Percentiles rank a stretch among this genome's conserved stretches.
phyloP scores from a whole-genome alignment of 2,329 filamentous ascomycete genomes.

The Pseudogymnoascus sp. region DNA sequence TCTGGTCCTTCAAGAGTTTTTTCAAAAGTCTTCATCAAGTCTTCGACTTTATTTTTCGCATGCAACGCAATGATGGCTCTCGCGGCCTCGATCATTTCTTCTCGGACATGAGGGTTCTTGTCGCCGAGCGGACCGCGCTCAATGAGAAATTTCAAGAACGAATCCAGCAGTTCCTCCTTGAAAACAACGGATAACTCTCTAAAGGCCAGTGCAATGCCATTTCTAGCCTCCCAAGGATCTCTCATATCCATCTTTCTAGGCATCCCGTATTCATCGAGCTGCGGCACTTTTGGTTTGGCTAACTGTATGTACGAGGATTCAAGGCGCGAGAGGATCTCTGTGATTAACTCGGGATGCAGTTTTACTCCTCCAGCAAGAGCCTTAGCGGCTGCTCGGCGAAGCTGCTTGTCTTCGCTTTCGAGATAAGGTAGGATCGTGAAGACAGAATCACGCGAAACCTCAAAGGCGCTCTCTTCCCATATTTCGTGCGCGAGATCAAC shows the following conservation, averaged over 20 bases:
- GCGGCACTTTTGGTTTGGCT: constrained; percentile 72
- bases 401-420: constrained; percentile 68
- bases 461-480: constrained; percentile 87
- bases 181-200: constrained; percentile 69
- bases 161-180: constrained; percentile 58
- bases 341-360: constrained; percentile 50
- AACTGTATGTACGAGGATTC: constrained; percentile 66
- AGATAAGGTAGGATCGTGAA: constrained; percentile 68
- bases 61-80: constrained; percentile 72
- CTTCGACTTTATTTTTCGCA: constrained; percentile 74
- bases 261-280: constrained; percentile 92
- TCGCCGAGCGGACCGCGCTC: constrained; percentile 82
- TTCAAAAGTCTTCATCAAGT: constrained; percentile 88
- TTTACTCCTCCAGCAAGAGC: constrained; percentile 68
- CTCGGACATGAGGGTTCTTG: constrained; percentile 64
- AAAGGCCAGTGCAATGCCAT: constrained; percentile 82
- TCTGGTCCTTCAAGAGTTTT: constrained; percentile 77
- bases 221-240: constrained; percentile 85
- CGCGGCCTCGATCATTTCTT: constrained; percentile 87
- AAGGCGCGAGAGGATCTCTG: constrained; percentile 54
- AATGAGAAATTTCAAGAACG: constrained; percentile 79
- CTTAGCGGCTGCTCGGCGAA: constrained; percentile 75
- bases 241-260: constrained; percentile 77
- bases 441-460: constrained; percentile 57
- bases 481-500: constrained; percentile 74